A percentile compares a stretch with the other conserved stretches of the same genome.
phyloP scores from a whole-genome alignment of 306 rosid genomes.

The Trifolium dubium region DNA sequence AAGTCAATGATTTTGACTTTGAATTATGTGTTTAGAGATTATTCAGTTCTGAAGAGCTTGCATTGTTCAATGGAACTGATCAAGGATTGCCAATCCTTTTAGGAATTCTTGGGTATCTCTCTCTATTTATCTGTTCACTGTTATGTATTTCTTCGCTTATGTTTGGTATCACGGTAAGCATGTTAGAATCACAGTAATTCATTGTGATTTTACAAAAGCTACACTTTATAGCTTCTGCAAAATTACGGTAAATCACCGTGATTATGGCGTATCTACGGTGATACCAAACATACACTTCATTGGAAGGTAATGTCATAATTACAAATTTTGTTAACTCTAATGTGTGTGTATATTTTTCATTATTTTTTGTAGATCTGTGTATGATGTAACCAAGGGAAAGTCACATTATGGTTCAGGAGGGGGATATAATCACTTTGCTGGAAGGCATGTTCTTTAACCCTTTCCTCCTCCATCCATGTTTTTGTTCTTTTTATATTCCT shows the following conservation, averaged over 20 bases:
- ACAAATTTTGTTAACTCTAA: slow-evolving; percentile 22
- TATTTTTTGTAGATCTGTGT: slow-evolving; percentile 66
- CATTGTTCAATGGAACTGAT: slow-evolving; percentile 85
- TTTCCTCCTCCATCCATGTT: slow-evolving; percentile 15
- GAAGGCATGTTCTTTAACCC: slow-evolving; percentile 62
- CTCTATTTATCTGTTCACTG: not conserved
- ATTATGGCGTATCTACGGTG: too few species aligned
- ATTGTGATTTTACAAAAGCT: too few species aligned
- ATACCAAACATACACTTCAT: not conserved
- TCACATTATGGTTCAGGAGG: slow-evolving; percentile 93
- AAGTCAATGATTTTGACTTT: slow-evolving; percentile 45
- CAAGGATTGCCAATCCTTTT: slow-evolving; percentile 68
- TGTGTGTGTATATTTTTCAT: slow-evolving; percentile 5
- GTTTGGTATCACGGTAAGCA: too few species aligned
- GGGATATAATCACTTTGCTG: slow-evolving; percentile 91
- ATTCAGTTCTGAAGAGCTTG: slow-evolving; percentile 71
- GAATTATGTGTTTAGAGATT: slow-evolving; percentile 59
- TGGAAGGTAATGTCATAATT: slow-evolving; percentile 11
- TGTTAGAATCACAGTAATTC: too few species aligned
- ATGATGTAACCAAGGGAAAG: slow-evolving; percentile 91
- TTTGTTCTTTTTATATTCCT: slow-evolving; percentile 10
- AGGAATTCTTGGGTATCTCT: slow-evolving; percentile 85
- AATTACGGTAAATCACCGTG: too few species aligned
- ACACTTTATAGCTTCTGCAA: too few species aligned
- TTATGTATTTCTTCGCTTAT: not conserved